Base-by-base conservation (phyloP, 352 stramenopile species). In the Globisporangium heterothallicum region DNA sequence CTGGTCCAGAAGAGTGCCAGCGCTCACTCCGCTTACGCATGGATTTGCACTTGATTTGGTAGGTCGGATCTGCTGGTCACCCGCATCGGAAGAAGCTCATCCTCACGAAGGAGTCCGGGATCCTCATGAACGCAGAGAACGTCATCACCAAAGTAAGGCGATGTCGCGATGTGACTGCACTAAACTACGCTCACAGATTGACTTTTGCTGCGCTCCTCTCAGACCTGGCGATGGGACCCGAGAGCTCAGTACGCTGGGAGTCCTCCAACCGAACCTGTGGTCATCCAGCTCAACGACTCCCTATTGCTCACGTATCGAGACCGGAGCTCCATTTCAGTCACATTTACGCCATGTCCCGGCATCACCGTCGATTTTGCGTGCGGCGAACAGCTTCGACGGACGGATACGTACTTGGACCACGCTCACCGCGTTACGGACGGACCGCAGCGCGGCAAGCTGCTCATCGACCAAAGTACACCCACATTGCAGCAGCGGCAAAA, bases 401-500 rank as follows among this genome's bases (percentile, higher is more conserved):
- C 56, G 0, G 70, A 89, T 36, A 85, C 69, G 43, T 93, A 95
- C 60, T 64, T 93, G 19, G 64, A 84, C 38, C 72, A 83, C 26
- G 70, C 74, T 24, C 61, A 58, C 12, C 63, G 75, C 12, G 58
- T 45, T 2, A 77, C 57, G 0, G 59, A 70, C 8, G 68, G 78
- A 2, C 64, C 74, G 0, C 56, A 76, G 18, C 67, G 69, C 7
- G 80, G 78, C 3, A 85, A 86, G 36, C 53, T 91, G 7, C 13
- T 88, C 8, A 72, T 88, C n/a, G 70, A 82, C 21, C 70, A 78
- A 32, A 40, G 68, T 35, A 62, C 59, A 4, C 75, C 72, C 9
- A 89, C 69, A 22, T 47, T 95, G 14, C 66, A 74, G 36, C 63
- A 94, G 49, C 68, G 84, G 12, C 80, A 92, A 46, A 87, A 88